phyloP scores from a whole-genome alignment of 257 asterid genomes.

The Lavandula angustifolia region DNA sequence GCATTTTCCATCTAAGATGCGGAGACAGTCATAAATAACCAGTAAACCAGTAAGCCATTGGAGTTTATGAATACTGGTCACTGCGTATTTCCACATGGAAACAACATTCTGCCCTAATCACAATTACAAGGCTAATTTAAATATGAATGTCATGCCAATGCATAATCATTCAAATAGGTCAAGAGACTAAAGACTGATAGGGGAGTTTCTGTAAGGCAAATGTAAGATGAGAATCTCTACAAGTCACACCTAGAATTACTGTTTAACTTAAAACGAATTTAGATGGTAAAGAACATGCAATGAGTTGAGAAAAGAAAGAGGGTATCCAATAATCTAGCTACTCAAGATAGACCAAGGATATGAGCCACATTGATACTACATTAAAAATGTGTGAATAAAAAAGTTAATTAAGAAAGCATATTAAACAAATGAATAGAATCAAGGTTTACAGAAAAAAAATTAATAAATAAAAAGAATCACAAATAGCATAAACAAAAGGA shows the following conservation, averaged over 20 bases:
- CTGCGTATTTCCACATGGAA: constrained; percentile 17
- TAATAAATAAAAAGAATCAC: neutral
- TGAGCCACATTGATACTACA: constrained; percentile 8
- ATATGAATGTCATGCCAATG: constrained; percentile 1
- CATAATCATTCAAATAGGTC: constrained; percentile 14
- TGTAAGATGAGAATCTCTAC: constrained; percentile 13
- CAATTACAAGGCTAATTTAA: neutral
- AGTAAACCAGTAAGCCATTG: constrained; percentile 5
- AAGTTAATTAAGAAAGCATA: neutral
- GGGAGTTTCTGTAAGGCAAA: constrained; percentile 1
- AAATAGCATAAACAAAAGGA: constrained; percentile 20
- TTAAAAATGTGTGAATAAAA: neutral
- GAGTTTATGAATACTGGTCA: constrained; percentile 13
- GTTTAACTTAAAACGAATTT: neutral
- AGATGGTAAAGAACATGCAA: neutral
- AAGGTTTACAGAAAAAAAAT: too few relatives aligned
- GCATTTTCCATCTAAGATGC: neutral
- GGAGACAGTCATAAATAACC: neutral
- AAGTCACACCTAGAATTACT: neutral
- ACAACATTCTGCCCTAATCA: constrained; percentile 1
- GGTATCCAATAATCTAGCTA: neutral
- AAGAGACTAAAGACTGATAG: constrained; percentile 6
- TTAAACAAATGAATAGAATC: neutral
- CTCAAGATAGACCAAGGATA: neutral
- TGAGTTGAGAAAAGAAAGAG: constrained; percentile 5